A percentile compares a stretch with the other conserved stretches of the same genome.
Conservation (phyloP, 306 rosid genomes). For the Acacia confusa region DNA sequence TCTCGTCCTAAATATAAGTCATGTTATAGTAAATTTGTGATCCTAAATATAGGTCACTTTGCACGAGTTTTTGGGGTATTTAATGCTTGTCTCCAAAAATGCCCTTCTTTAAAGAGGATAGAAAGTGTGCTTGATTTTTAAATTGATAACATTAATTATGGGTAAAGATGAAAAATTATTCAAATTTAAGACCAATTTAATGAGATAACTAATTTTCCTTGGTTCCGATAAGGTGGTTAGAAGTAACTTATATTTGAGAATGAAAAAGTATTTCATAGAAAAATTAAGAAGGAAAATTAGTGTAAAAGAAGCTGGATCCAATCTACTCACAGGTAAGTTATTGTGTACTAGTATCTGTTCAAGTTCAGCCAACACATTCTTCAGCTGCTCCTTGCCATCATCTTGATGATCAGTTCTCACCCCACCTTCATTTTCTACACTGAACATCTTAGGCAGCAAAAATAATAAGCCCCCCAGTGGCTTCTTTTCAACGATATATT, state of each 20-base stretch:
- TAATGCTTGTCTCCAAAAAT: neutral
- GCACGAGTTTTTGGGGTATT: neutral
- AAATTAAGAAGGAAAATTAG: constrained; percentile 22
- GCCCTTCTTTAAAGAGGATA: neutral
- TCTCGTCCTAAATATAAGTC: neutral
- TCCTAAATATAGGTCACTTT: neutral
- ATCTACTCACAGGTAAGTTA: constrained; percentile 86
- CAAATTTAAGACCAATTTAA: neutral
- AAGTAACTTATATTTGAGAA: neutral
- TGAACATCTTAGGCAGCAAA: constrained; percentile 78
- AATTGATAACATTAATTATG: neutral
- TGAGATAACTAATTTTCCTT: neutral
- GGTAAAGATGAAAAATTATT: neutral
- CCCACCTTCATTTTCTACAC: constrained; percentile 45
- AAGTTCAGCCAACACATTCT: constrained; percentile 60
- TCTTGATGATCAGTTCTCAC: constrained; percentile 37
- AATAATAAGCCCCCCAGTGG: constrained; percentile 89
- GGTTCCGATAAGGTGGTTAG: neutral
- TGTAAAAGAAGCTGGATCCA: constrained; percentile 9
- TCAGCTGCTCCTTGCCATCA: constrained; percentile 44
- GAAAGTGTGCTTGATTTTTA: neutral
- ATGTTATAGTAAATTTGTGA: neutral
- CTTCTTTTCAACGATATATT: constrained; percentile 70
- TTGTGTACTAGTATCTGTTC: constrained; percentile 78
- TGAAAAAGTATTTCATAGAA: neutral